Base-by-base conservation (phyloP, 2,329 filamentous ascomycete species). In the Capronia epimyces region DNA sequence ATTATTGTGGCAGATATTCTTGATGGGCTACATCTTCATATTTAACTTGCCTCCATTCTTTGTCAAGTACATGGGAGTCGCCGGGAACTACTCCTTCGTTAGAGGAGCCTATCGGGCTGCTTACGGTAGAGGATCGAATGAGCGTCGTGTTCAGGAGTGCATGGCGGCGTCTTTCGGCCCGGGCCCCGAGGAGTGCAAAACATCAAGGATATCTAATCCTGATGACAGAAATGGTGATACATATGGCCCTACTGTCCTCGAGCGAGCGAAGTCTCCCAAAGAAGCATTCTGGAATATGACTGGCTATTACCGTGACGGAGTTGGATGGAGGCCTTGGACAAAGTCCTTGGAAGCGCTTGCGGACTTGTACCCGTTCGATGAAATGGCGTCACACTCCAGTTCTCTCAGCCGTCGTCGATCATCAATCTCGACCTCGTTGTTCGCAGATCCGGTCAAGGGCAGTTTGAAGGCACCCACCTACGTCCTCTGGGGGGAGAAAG, bases 21-120 rank as follows among this genome's bases (percentile, higher is more conserved):
- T 71, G 46, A 80, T 77, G 1, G 73, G 74, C 51, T 82, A 82
- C 58, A 70, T 80, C 43, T 80, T 80, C 56, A 69, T 69, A 12
- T 75, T 81, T 64, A 70, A 75, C 36, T 65, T 81, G 2, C 78
- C 77, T 2, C 62, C 64, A 27, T 64, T 68, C 3, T 59, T 78
- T 12, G 69, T 74, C 43, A 66, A 61, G 41, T 71, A 67, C 57
- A 63, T 74, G 43, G 71, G 70, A n/a, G 67, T 62, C 0, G 71
- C 76, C n/a, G 74, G 76, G 6, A 75, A 79, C 54, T 69, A 66
- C 51, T 73, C 71, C 46, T 72, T 78, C 45, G 55, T 79, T 27
- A 68, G 69, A 41, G 41, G 65, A n/a, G 56, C 69, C 12, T 73
- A 78, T 55, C 64, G 60, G 43, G 39, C 64, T 3, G 66, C 68